These are phyloP conservation scores for Boletus edulis DNA, from an alignment of 768 basidiomycete species.

Conservation along the genomic window DNA sequence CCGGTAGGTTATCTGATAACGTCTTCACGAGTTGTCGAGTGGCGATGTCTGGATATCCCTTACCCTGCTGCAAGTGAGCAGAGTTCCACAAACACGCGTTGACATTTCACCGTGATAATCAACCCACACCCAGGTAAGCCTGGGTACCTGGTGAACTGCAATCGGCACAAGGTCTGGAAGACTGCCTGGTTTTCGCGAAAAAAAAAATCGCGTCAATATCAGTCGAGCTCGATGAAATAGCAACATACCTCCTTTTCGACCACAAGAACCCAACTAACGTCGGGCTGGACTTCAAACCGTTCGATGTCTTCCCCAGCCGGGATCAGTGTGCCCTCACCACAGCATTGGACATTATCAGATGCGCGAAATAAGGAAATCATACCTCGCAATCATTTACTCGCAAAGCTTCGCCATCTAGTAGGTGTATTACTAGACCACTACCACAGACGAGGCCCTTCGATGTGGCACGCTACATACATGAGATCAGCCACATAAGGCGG, in stretches of 20 bases:
- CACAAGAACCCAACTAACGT: slow-evolving; percentile 75
- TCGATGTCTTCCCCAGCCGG: slow-evolving; percentile 73
- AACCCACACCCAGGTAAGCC: slow-evolving; percentile 62
- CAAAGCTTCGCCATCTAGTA: slow-evolving; percentile 54
- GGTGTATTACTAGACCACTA: slow-evolving; percentile 52
- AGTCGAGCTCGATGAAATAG: not conserved
- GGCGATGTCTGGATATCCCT: slow-evolving; percentile 94
- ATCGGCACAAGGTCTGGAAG: slow-evolving; percentile 80
- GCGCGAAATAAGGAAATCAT: not conserved
- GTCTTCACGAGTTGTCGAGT: slow-evolving; percentile 81
- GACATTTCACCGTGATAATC: slow-evolving; percentile 65
- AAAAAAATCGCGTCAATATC: not conserved
- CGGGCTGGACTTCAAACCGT: slow-evolving; percentile 51
- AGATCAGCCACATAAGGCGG: slow-evolving; percentile 7
- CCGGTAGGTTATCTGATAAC: slow-evolving; percentile 63
- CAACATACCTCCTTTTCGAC: slow-evolving; percentile 87
- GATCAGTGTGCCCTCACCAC: slow-evolving; percentile 65
- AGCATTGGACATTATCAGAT: not conserved
- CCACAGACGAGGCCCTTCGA: slow-evolving; percentile 88
- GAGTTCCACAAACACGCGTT: not conserved
- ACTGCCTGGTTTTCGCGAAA: slow-evolving; percentile 60
- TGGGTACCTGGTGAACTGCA: slow-evolving; percentile 48
- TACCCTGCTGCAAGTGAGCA: slow-evolving; percentile 58
- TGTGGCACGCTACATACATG: slow-evolving; percentile 64
- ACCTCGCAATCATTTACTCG: slow-evolving; percentile 60